Evolutionary conservation across 352 stramenopile species (phyloP).

Genomic region (Elongisporangium prolatum): DNA sequence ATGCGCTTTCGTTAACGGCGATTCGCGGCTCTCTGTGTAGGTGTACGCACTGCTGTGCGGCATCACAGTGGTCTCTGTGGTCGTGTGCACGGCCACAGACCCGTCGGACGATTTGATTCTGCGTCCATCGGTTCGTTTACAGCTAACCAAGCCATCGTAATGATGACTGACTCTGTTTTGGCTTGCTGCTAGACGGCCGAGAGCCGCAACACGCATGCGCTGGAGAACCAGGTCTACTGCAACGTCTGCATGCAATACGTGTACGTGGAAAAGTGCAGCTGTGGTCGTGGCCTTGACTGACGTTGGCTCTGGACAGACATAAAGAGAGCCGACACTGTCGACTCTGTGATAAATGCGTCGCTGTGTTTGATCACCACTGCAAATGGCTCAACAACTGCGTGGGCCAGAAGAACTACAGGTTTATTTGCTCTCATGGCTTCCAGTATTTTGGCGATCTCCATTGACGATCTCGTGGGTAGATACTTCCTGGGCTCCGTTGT

Average conservation of each 20-base stretch:
- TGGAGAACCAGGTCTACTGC: constrained; percentile 71
- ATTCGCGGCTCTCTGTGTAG: constrained; percentile 2
- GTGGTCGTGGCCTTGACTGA: constrained; percentile 1
- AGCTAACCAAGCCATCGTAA: no score
- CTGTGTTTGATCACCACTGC: constrained; percentile 96
- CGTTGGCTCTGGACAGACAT: constrained; percentile 34
- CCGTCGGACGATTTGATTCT: constrained; percentile 75
- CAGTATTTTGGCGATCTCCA: no score
- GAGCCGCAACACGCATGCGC: constrained; percentile 18
- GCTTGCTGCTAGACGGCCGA: constrained; percentile 13
- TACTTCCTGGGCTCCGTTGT: constrained; percentile 78
- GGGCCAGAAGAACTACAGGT: constrained; percentile 81
- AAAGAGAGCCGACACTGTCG: constrained; percentile 91
- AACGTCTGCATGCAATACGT: constrained; percentile 88
- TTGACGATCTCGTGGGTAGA: constrained; percentile 2
- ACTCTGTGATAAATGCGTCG: constrained; percentile 96
- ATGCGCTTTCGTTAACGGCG: not conserved
- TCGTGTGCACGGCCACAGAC: constrained; percentile 63
- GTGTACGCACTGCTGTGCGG: constrained; percentile 45
- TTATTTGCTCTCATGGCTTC: not conserved
- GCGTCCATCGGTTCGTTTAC: constrained; percentile 36
- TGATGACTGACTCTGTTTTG: no score
- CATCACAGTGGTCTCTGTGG: constrained; percentile 48
- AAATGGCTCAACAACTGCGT: constrained; percentile 97
- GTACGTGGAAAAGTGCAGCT: constrained; percentile 26